These are phyloP conservation scores for Cryptococcus sp. DNA, from an alignment of 1,284 basidiomycete genomes.

Conservation along the genomic window DNA sequence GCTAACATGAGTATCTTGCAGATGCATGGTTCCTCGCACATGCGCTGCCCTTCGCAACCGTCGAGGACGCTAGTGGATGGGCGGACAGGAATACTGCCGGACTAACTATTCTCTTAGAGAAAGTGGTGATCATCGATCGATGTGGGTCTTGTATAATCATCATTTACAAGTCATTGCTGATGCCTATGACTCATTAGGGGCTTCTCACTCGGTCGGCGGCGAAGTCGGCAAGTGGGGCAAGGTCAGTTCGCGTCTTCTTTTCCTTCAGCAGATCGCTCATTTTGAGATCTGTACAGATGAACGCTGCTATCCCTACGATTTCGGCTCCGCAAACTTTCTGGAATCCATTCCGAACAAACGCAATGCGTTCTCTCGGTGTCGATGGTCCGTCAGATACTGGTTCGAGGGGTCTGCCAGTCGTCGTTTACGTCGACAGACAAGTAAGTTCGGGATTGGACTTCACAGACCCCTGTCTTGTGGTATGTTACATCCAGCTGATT, in stretches of 20 bases:
- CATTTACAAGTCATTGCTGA: neutral
- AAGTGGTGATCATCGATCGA: conserved; percentile 48
- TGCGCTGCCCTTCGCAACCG: conserved; percentile 32
- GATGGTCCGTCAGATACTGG: conserved; percentile 16
- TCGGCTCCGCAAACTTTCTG: conserved; percentile 31
- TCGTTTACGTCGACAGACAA: conserved; percentile 42
- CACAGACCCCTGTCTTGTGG: neutral
- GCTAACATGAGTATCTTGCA: conserved; percentile 11
- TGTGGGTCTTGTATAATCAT: conserved; percentile 25
- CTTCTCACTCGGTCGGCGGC: conserved; percentile 38
- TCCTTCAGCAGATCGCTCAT: neutral
- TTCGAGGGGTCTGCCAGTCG: conserved; percentile 35
- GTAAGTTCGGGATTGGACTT: conserved; percentile 11
- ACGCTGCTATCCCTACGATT: conserved; percentile 31
- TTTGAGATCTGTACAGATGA: conserved; percentile 36
- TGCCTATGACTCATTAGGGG: conserved; percentile 22
- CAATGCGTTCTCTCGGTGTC: conserved; percentile 31
- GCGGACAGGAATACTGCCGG: conserved; percentile 30
- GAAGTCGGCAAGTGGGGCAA: conserved; percentile 42
- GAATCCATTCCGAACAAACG: conserved; percentile 32
- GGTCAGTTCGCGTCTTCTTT: conserved; percentile 14
- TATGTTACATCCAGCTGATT: neutral
- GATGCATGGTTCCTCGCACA: conserved; percentile 44
- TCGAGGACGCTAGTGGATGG: conserved; percentile 43
- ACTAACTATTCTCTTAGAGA: conserved; percentile 41